A percentile compares a stretch with the other conserved stretches of the same genome.
Conservation (phyloP, 148 eudicot species). For the Chenopodium quinoa region DNA sequence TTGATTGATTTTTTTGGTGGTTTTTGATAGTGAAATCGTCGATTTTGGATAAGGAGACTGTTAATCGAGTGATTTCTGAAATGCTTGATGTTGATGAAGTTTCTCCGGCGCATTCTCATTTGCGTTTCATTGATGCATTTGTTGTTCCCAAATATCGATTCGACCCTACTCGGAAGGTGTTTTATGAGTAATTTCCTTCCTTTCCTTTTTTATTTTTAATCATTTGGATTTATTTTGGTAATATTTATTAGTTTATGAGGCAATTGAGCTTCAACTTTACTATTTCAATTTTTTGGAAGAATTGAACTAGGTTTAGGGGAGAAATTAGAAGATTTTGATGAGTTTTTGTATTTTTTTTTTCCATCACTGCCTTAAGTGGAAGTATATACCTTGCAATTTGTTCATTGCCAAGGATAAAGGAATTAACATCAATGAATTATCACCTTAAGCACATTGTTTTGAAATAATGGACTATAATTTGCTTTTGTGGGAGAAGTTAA, state of each 20-base stretch:
- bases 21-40: conserved; percentile 74
- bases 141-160: conserved; percentile 66
- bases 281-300: no score
- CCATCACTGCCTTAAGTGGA: no score
- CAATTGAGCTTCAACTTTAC: no score
- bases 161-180: conserved; percentile 63
- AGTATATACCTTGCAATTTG: not conserved
- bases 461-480: not conserved
- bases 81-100: conserved; percentile 52
- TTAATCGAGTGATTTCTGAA: conserved; percentile 46
- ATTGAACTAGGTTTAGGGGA: no score
- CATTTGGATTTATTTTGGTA: not conserved
- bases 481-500: not conserved
- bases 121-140: conserved; percentile 62
- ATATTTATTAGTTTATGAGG: not conserved
- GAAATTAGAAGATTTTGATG: no score
- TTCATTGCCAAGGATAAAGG: not conserved
- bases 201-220: not conserved
- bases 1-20: not conserved
- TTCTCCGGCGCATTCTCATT: conserved; percentile 34
- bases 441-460: not conserved
- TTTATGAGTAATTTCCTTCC: conserved; percentile 41
- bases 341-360: no score
- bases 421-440: not conserved
- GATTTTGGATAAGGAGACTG: conserved; percentile 65